Conservation (phyloP, 345 rosid genomes). For the Odontarrhena argentea region DNA sequence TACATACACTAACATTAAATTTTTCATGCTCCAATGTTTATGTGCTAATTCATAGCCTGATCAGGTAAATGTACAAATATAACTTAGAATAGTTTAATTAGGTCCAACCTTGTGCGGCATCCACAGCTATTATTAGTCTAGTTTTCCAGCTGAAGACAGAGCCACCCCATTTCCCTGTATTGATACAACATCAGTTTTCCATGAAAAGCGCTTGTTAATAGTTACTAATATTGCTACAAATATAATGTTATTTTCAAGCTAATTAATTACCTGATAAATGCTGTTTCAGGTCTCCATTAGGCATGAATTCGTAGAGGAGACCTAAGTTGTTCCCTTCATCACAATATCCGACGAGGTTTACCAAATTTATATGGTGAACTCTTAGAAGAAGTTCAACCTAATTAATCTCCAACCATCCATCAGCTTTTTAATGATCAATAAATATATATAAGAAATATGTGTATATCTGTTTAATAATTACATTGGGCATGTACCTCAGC, state of each 20-base stretch:
- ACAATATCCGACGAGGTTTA: slow-evolving; percentile 41
- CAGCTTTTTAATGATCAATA: neutral
- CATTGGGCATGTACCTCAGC: slow-evolving; percentile 37
- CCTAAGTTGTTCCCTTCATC: slow-evolving; percentile 34
- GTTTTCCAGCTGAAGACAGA: slow-evolving; percentile 38
- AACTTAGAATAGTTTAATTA: neutral
- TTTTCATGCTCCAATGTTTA: neutral
- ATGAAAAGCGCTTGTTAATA: neutral
- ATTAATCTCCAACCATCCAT: slow-evolving; percentile 2
- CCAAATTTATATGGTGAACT: slow-evolving; percentile 44
- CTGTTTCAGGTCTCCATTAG: slow-evolving; percentile 19
- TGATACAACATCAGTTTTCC: neutral
- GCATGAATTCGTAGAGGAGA: slow-evolving; percentile 43
- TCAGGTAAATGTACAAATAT: neutral
- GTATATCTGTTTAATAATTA: neutral
- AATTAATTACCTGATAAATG: slow-evolving; percentile 15
- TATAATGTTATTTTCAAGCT: neutral
- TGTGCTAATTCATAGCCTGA: neutral
- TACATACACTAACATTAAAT: neutral
- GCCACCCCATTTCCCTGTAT: slow-evolving; percentile 9
- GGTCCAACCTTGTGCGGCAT: slow-evolving; percentile 46
- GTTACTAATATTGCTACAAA: neutral
- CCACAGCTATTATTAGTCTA: slow-evolving; percentile 43
- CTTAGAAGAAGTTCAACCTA: slow-evolving; percentile 42
- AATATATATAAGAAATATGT: neutral